Evolutionary conservation across 179 eudicot genomes (phyloP).

Genomic region (Drosera spatulata): DNA sequence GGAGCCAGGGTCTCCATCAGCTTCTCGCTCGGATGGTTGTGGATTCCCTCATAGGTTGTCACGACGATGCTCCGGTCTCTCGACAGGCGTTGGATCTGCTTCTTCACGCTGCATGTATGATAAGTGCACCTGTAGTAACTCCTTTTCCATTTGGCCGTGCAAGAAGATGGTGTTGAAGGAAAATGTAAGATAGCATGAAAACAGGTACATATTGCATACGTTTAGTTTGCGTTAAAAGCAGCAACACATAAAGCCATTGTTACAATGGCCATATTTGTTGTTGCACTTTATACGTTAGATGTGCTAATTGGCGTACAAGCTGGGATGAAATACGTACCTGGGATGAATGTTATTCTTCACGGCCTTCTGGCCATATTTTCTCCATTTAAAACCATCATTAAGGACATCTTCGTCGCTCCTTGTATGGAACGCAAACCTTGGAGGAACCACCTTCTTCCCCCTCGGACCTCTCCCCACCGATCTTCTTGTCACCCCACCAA

Average conservation of each 20-base stretch:
- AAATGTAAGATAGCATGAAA: background rate
- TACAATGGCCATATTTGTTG: background rate
- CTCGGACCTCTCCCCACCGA: constrained; percentile 10
- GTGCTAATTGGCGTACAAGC: background rate
- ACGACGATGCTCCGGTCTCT: constrained; percentile 38
- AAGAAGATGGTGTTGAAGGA: background rate
- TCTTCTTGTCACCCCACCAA: constrained; percentile 3
- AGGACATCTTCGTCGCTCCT: constrained; percentile 75
- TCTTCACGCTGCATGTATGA: constrained; percentile 50
- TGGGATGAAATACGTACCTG: constrained; percentile 28
- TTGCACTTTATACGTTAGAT: background rate
- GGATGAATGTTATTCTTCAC: constrained; percentile 78
- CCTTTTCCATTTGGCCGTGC: constrained; percentile 13
- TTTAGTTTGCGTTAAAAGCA: background rate
- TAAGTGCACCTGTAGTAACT: constrained; percentile 53
- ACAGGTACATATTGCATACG: background rate
- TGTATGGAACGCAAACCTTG: constrained; percentile 82
- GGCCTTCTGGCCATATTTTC: constrained; percentile 30
- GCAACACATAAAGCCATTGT: background rate
- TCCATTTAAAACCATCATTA: constrained; percentile 70
- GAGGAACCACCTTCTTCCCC: constrained; percentile 40
- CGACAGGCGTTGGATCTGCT: constrained; percentile 45
- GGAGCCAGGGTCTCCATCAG: constrained; percentile 86
- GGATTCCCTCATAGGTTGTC: constrained; percentile 72
- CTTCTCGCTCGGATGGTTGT: constrained; percentile 92